Base-by-base conservation (phyloP, 441 rosid genomes). In the Rhodomyrtus psidioides region DNA sequence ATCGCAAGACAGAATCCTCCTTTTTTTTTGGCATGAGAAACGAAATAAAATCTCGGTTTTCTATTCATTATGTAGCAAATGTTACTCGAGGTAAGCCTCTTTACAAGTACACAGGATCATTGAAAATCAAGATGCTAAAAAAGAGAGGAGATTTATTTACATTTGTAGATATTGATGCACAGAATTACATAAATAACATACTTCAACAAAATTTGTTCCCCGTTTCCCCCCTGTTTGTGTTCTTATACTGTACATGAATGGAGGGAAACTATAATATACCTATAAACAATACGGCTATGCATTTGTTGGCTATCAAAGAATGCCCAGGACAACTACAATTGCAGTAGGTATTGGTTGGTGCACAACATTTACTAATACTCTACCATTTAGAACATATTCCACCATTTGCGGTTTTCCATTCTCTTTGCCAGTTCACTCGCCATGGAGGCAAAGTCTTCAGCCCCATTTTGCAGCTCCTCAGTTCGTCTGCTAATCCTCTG, bases 381-480 rank as follows among this genome's bases (percentile, higher is more conserved):
- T 26, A 19, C 79, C 79, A 51, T 23, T 62, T 81, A 86, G 93
- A 91, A 95, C 84, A 96, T 86, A 82, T 95, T 91, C 99, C 99
- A 97, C 99, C 98, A 97, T 91, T 94, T 96, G 34, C 97, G 98
- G 87, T 93, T 93, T 89, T 96, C 99, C 98, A 96, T 96, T 87
- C 89, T 93, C 91, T 91, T 96, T 83, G 93, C 98, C 84, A 97
- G 96, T 88, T 97, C 96, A 12, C 84, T 84, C 30, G 98, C 98
- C 95, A 95, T 86, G 6, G 96, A 91, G 59, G 98, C 95, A 85
- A 96, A 96, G 91, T 92, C 90, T 87, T 95, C 92, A 75, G 99
- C 98, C 82, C 95, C 95, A 6, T 84, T 92, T 88, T 94, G 96
- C 82, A 97, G 94, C 93, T 97, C 99, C 74, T 93, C 93, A 6